Evolutionary conservation across 169 alveolate species (phyloP), one percentile per base, ranked within the genome.

Genomic region (Plasmodium ovale): DNA sequence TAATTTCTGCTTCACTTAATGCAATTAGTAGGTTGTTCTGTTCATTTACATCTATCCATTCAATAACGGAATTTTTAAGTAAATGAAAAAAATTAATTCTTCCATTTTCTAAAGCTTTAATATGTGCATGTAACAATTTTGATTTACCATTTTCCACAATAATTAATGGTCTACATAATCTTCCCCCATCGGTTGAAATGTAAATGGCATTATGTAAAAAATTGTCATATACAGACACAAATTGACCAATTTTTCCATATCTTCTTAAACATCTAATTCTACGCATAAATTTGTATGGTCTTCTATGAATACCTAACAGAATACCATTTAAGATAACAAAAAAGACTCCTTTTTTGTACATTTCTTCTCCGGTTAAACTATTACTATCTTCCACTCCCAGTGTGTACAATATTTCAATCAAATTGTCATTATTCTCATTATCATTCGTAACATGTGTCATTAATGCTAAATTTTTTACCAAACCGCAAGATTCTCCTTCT

Each of bases 401-500:
- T 53, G 94, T 73, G 87, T 73, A 95, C 23, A 94, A 87, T 58
- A 94, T 87, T 72, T 92, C 92, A 31, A 65, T 92, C 47, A 85
- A 59, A 12, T 90, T 93, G 59, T 73, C 97, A 87, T 85, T 94
- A 73, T 96, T 97, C 35, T 94, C 98, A 72, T 95, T 97, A 73
- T 97, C 99, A n/a, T 97, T 97, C 1, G 99, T 98, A n/a, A 99
- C 98, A 93, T 98, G 99, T 14, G 99, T 97, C 94, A 98, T 95
- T 65, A 99, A 87, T 1, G 99, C 98, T 72, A 98, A 95, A 91
- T 97, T 98, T 91, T 99, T 99, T 12, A 98, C 99, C 16, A 98
- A 92, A 9, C 99, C 99, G 87, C 99, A 98, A 33, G 98, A 96
- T 87, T 98, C 99, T 0, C 99, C 99, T 82, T 99, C 99, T 1